Percentiles rank a stretch among this genome's conserved stretches.
Evolutionary conservation across 2,329 filamentous ascomycete genomes (phyloP).

Genomic region (Boeremia lycopersici): DNA sequence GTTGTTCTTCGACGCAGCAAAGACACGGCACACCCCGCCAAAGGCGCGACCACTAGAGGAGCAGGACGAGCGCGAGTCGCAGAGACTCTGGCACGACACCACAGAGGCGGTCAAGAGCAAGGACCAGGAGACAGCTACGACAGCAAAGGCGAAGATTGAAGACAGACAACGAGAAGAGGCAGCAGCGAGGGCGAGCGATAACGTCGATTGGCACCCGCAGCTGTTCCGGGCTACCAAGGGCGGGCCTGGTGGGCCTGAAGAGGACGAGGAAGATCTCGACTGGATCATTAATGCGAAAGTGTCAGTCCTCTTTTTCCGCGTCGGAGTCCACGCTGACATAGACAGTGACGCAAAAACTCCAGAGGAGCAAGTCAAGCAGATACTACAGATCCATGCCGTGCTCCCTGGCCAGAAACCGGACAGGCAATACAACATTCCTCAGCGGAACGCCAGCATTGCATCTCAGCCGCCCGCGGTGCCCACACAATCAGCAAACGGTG

Average conservation of each 20-base stretch:
- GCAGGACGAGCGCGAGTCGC: slow-evolving; percentile 88
- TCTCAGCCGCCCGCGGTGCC: background rate
- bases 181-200: slow-evolving; percentile 75
- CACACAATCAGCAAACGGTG: slow-evolving; percentile 13
- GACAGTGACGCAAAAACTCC: slow-evolving; percentile 65
- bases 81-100: slow-evolving; percentile 83
- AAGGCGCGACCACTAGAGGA: slow-evolving; percentile 78
- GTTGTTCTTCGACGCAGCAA: slow-evolving; percentile 84
- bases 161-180: slow-evolving; percentile 91
- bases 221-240: slow-evolving; percentile 79
- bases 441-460: background rate
- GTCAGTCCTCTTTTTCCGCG: slow-evolving; percentile 56
- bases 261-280: slow-evolving; percentile 87
- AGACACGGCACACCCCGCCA: slow-evolving; percentile 77
- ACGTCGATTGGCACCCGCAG: slow-evolving; percentile 84
- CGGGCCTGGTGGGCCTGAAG: slow-evolving; percentile 72
- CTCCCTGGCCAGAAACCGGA: slow-evolving; percentile 73
- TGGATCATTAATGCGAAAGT: slow-evolving; percentile 92
- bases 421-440: slow-evolving; percentile 59
- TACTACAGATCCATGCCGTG: slow-evolving; percentile 84
- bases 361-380: slow-evolving; percentile 76
- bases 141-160: slow-evolving; percentile 96
- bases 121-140: slow-evolving; percentile 87
- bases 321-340: background rate
- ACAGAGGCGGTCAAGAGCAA: slow-evolving; percentile 79